phyloP scores from a whole-genome alignment of 495 filamentous ascomycete species.

The Daldinia bambusicola region DNA sequence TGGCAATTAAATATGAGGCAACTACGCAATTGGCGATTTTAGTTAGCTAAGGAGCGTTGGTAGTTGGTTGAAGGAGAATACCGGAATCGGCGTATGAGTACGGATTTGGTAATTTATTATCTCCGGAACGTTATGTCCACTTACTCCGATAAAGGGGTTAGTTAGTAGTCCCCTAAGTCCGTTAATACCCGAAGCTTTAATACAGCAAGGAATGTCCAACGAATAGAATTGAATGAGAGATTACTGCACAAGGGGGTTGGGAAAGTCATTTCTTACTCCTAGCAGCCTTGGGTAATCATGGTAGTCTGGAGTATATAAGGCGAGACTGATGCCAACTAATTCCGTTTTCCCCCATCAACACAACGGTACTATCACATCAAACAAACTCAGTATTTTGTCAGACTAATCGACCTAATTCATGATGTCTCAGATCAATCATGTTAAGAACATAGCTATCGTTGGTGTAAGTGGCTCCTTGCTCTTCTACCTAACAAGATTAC shows the following conservation, averaged over 20 bases:
- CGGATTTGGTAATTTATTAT: neutral
- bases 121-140: neutral
- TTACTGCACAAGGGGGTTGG: neutral
- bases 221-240: neutral
- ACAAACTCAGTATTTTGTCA: neutral
- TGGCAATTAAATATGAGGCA: neutral
- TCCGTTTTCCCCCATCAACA: neutral
- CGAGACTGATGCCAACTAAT: neutral
- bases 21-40: neutral
- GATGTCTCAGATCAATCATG: conserved; percentile 50
- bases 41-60: neutral
- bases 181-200: neutral
- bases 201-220: neutral
- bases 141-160: neutral
- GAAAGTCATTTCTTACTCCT: neutral
- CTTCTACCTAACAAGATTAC: too few relatives aligned
- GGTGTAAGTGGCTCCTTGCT: conserved; percentile 50
- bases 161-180: neutral
- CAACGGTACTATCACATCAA: neutral
- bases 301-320: neutral
- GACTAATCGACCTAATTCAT: neutral
- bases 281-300: neutral
- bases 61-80: neutral
- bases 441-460: conserved; percentile 62
- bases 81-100: neutral